phyloP scores from a whole-genome alignment of 805 yeast species.

The Starmerella sp. region DNA sequence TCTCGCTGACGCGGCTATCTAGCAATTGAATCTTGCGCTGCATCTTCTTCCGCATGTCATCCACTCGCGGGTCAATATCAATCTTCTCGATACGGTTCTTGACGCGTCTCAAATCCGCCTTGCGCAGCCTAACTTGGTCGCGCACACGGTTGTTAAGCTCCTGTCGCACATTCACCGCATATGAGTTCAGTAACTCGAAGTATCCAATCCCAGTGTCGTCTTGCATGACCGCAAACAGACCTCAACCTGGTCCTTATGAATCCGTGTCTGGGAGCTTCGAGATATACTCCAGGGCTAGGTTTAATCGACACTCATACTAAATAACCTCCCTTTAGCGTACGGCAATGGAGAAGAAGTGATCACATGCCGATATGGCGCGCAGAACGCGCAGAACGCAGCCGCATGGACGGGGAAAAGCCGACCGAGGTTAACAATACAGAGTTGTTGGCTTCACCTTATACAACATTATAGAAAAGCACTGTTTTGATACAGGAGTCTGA shows the following conservation, averaged over 20 bases:
- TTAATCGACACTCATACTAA: too few relatives aligned
- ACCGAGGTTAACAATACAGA: too few relatives aligned
- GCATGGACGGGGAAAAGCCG: too few relatives aligned
- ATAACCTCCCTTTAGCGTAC: not conserved
- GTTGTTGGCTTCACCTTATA: too few relatives aligned
- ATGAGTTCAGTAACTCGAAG: slow-evolving; percentile 29
- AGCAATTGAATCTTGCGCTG: slow-evolving; percentile 23
- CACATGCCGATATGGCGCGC: too few relatives aligned
- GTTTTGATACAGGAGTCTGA: too few relatives aligned
- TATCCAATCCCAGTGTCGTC: slow-evolving; percentile 21
- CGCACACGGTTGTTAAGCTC: slow-evolving; percentile 24
- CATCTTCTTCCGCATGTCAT: slow-evolving; percentile 20
- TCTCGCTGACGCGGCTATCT: slow-evolving; percentile 25
- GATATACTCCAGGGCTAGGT: not conserved
- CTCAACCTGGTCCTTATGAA: too few relatives aligned
- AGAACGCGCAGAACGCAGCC: too few relatives aligned
- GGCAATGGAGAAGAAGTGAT: too few relatives aligned
- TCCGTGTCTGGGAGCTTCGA: not conserved
- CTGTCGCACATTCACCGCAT: slow-evolving; percentile 22
- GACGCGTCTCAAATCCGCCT: slow-evolving; percentile 10
- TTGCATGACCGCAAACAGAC: not conserved
- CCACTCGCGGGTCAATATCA: slow-evolving; percentile 23
- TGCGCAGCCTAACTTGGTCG: slow-evolving; percentile 13
- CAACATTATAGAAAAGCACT: too few relatives aligned
- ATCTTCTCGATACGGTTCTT: not conserved